A percentile compares a stretch with the other conserved stretches of the same genome.
These are phyloP conservation scores for Daedalea quercina DNA, from an alignment of 768 basidiomycete species.

Conservation along the genomic window DNA sequence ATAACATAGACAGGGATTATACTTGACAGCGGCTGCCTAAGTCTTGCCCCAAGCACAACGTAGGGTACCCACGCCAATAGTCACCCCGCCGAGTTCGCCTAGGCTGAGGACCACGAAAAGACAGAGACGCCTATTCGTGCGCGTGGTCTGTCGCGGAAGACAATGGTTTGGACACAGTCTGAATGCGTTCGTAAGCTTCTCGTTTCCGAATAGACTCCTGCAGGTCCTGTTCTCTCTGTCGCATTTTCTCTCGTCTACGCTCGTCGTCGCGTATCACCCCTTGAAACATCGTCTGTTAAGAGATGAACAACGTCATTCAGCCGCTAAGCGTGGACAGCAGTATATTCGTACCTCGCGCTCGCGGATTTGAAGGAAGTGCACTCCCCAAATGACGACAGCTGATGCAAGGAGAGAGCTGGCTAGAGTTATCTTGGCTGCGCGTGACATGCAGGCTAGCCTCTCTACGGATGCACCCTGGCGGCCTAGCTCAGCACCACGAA, in stretches of 20 bases:
- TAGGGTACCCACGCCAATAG: too few relatives aligned
- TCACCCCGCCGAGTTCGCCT: too few relatives aligned
- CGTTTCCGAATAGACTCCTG: constrained; percentile 57
- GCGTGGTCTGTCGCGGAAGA: not conserved
- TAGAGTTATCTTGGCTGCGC: constrained; percentile 72
- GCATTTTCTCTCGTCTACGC: constrained; percentile 66
- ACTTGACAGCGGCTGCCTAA: too few relatives aligned
- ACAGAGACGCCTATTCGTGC: too few relatives aligned
- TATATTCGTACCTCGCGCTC: constrained; percentile 66
- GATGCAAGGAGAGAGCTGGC: constrained; percentile 56
- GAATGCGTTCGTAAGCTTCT: constrained; percentile 56
- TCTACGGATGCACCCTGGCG: not conserved
- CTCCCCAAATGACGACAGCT: constrained; percentile 75
- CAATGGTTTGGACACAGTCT: constrained; percentile 20
- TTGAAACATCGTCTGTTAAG: constrained; percentile 75
- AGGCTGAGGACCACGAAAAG: too few relatives aligned
- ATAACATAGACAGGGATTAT: too few relatives aligned
- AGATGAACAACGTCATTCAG: too few relatives aligned
- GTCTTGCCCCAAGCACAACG: too few relatives aligned
- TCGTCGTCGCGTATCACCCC: constrained; percentile 89
- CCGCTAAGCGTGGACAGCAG: too few relatives aligned
- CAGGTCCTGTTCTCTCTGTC: constrained; percentile 54
- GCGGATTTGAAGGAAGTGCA: constrained; percentile 79
- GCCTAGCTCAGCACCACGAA: too few relatives aligned
- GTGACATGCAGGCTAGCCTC: constrained; percentile 38